phyloP scores from a whole-genome alignment of 805 yeast genomes.

The Hanseniaspora valbyensis region DNA sequence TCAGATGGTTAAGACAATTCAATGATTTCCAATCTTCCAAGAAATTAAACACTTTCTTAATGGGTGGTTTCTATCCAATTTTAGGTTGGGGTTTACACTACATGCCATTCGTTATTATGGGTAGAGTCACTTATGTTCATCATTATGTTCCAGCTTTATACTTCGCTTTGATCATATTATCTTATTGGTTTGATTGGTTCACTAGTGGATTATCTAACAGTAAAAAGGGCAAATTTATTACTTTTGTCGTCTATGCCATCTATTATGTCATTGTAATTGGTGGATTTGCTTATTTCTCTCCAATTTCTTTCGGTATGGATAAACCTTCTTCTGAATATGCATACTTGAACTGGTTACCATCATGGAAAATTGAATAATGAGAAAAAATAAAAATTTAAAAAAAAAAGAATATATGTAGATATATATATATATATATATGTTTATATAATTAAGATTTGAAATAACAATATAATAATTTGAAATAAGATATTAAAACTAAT shows the following conservation, averaged over 20 bases:
- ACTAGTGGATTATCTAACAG: constrained; percentile 27
- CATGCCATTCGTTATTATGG: constrained; percentile 67
- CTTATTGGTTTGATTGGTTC: constrained; percentile 42
- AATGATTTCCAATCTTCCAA: constrained; percentile 43
- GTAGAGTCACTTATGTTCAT: constrained; percentile 76
- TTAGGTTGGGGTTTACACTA: constrained; percentile 73
- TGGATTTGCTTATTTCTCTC: constrained; percentile 50
- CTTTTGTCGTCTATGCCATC: constrained; percentile 30
- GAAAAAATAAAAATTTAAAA: not conserved
- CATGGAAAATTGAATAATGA: constrained; percentile 35
- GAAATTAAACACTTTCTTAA: constrained; percentile 42
- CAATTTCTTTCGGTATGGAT: constrained; percentile 56
- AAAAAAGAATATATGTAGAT: not conserved
- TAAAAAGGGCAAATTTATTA: constrained; percentile 23
- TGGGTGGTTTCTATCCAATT: constrained; percentile 71
- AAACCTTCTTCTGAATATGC: constrained; percentile 34
- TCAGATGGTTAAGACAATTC: constrained; percentile 79
- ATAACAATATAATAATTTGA: not conserved
- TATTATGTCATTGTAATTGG: constrained; percentile 38
- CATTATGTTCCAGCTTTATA: constrained; percentile 78
- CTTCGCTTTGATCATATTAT: constrained; percentile 53
- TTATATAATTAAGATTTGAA: not conserved
- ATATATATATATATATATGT: not conserved
- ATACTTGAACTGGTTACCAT: constrained; percentile 39
- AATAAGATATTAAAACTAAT: too few relatives aligned